These are phyloP conservation scores for Trichoderma sp. DNA, from an alignment of 2,329 filamentous ascomycete species.

Conservation along the genomic window DNA sequence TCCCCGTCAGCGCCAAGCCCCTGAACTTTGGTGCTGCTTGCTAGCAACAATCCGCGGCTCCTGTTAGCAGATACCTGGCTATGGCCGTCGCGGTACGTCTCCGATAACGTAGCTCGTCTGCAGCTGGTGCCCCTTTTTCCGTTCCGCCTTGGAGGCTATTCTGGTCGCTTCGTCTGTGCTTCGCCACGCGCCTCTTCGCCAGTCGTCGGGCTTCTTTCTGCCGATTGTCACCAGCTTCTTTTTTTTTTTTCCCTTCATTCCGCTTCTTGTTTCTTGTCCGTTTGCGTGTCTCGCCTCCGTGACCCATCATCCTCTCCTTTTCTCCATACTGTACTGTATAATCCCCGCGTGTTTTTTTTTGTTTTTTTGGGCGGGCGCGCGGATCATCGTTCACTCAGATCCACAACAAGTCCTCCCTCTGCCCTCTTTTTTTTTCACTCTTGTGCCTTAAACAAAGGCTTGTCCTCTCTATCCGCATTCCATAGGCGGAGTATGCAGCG, in stretches of 20 bases:
- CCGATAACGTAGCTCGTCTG: not conserved
- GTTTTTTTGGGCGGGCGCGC: not conserved
- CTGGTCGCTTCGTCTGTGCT: not conserved
- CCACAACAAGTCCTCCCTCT: conserved; percentile 3
- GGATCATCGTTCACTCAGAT: conserved; percentile 15
- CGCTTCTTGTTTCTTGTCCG: not conserved
- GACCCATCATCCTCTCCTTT: not conserved
- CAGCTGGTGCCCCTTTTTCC: conserved; percentile 5
- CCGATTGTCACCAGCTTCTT: not conserved
- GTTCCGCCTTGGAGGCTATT: not conserved
- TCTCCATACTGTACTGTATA: not conserved
- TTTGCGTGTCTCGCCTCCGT: not conserved
- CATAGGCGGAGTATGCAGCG: conserved; percentile 25
- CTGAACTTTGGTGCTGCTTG: not conserved
- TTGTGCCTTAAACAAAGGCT: not conserved
- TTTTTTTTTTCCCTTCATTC: not conserved
- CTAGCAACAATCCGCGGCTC: not conserved
- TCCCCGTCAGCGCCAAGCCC: conserved; percentile 4
- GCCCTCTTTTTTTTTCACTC: not conserved
- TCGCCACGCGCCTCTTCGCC: conserved; percentile 2
- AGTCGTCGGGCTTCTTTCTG: not conserved
- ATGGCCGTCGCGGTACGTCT: not conserved
- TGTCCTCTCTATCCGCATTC: not conserved
- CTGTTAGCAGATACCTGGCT: conserved; percentile 1
- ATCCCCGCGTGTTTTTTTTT: not conserved